These are phyloP conservation scores for Mortierella sp. DNA, from an alignment of 371 early-diverging fungal species.

Conservation along the genomic window DNA sequence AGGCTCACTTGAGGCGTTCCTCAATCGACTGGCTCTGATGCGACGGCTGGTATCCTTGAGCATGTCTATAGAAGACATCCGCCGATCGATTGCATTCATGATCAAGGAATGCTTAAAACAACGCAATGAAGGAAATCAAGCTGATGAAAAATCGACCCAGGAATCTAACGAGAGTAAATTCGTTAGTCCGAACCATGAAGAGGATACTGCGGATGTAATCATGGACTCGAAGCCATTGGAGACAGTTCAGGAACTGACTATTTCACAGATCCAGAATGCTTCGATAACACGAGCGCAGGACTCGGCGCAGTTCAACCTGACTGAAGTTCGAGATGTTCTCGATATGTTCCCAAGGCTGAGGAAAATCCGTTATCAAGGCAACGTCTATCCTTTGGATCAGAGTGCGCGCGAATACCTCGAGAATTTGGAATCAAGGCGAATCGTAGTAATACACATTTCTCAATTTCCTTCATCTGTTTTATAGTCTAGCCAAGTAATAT, in stretches of 20 bases:
- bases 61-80: constrained; percentile 7
- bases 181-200: too few species aligned
- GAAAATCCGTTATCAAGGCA: constrained; percentile 34
- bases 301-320: not conserved
- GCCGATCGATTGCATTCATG: not conserved
- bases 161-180: too few species aligned
- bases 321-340: not conserved
- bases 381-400: constrained; percentile 12
- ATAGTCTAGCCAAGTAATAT: not conserved
- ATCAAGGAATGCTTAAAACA: not conserved
- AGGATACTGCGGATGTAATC: not conserved
- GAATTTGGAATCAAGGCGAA: not conserved
- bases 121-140: not conserved
- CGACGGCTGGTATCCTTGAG: constrained; percentile 19
- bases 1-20: constrained; percentile 9
- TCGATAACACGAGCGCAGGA: not conserved
- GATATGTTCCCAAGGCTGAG: constrained; percentile 24
- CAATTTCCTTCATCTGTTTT: constrained; percentile 8
- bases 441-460: constrained; percentile 18
- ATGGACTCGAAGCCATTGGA: not conserved
- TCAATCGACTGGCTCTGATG: constrained; percentile 20
- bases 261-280: not conserved
- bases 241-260: constrained; percentile 28
- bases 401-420: constrained; percentile 13
- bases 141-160: too few species aligned